Percentiles rank a stretch among this genome's conserved stretches.
Conservation (phyloP, 2,329 filamentous ascomycete species). For the Hymenoscyphus linearis region DNA sequence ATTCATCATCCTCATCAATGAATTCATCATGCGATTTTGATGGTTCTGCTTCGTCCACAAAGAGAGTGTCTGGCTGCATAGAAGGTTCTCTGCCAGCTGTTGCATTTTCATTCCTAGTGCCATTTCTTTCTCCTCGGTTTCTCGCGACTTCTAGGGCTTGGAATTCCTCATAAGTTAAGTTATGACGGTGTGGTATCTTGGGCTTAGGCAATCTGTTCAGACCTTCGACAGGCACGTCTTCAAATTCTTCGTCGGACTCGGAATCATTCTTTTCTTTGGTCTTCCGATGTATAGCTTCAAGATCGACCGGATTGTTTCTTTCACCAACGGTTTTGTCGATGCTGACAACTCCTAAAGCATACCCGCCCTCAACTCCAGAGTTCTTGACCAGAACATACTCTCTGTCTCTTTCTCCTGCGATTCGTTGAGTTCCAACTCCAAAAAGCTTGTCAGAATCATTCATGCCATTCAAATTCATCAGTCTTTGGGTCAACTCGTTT, state of each 20-base stretch:
- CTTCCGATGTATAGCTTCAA: slow-evolving; percentile 63
- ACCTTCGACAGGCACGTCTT: slow-evolving; percentile 34
- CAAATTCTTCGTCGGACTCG: slow-evolving; percentile 56
- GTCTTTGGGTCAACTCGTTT: slow-evolving; percentile 86
- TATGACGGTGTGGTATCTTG: slow-evolving; percentile 11
- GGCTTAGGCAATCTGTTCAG: slow-evolving; percentile 32
- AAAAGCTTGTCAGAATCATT: slow-evolving; percentile 68
- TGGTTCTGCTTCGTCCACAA: slow-evolving; percentile 23
- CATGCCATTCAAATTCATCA: slow-evolving; percentile 95
- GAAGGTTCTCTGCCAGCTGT: slow-evolving; percentile 13
- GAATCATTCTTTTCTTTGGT: slow-evolving; percentile 52
- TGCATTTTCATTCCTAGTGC: slow-evolving; percentile 12
- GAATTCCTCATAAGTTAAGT: slow-evolving; percentile 25
- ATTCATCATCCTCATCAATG: slow-evolving; percentile 52
- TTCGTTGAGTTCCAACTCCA: slow-evolving; percentile 52
- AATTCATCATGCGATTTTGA: slow-evolving; percentile 10
- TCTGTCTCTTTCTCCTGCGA: slow-evolving; percentile 80
- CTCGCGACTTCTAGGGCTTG: slow-evolving; percentile 26
- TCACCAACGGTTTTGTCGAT: slow-evolving; percentile 75
- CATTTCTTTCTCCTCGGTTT: slow-evolving; percentile 20
- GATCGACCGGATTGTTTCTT: slow-evolving; percentile 83
- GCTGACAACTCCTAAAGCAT: slow-evolving; percentile 90
- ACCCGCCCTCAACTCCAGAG: slow-evolving; percentile 88
- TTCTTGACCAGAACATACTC: slow-evolving; percentile 98
- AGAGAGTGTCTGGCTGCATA: slow-evolving; percentile 26